Evolutionary conservation across 495 filamentous ascomycete species (phyloP).

Genomic region (Penicillium taxi): DNA sequence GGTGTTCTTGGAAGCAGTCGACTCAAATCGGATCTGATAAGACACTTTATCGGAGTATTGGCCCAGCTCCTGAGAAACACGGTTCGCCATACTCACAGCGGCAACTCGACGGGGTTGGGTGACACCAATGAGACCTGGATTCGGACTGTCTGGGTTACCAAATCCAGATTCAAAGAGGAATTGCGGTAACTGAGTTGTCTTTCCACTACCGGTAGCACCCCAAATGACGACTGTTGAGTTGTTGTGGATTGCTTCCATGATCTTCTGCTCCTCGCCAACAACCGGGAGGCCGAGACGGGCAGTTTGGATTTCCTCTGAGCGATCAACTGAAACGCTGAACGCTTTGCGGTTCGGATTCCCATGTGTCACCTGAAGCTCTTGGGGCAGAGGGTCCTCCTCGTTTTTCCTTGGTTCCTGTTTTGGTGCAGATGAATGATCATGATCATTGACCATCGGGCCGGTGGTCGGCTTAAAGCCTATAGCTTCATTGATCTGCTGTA

Average conservation of each 20-base stretch:
- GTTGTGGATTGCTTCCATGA: conserved; percentile 95
- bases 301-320: conserved; percentile 65
- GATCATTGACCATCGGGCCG: conserved; percentile 19
- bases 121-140: conserved; percentile 86
- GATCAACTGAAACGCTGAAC: conserved; percentile 64
- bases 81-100: conserved; percentile 89
- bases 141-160: conserved; percentile 64
- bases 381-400: conserved; percentile 68
- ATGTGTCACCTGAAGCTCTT: conserved; percentile 59
- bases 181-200: conserved; percentile 94
- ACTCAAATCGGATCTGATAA: conserved; percentile 94
- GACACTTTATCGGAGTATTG: conserved; percentile 61
- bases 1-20: conserved; percentile 70
- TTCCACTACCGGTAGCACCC: conserved; percentile 92
- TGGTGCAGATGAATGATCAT: conserved; percentile 18
- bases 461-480: conserved; percentile 50
- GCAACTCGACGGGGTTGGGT: conserved; percentile 92
- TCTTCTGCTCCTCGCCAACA: conserved; percentile 90
- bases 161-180: conserved; percentile 93
- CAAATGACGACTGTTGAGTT: conserved; percentile 85
- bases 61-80: conserved; percentile 79
- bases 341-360: conserved; percentile 59
- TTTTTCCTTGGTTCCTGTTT: conserved; percentile 29
- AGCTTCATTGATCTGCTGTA: conserved; percentile 72
- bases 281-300: conserved; percentile 76